Conservation (phyloP, 169 alveolate species). For the Perkinsus marinus region DNA sequence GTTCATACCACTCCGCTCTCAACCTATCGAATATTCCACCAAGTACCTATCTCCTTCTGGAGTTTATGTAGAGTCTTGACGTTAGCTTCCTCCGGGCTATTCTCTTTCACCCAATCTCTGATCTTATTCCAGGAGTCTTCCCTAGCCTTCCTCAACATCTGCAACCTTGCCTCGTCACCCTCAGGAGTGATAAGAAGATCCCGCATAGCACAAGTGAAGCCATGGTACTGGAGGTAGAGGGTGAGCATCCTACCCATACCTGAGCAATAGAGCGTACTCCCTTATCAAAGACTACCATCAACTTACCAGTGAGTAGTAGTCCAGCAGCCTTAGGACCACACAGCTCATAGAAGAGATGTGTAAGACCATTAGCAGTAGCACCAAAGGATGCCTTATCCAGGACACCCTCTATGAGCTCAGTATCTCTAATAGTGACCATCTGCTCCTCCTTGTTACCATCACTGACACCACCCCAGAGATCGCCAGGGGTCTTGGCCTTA, state of each 20-base stretch:
- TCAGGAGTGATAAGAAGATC: conserved; percentile 72
- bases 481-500: conserved; percentile 65
- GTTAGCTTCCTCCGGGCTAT: conserved; percentile 10
- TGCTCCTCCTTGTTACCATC: conserved; percentile 45
- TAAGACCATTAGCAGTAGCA: conserved; percentile 82
- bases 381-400: conserved; percentile 92
- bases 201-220: conserved; percentile 83
- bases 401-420: conserved; percentile 88
- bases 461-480: conserved; percentile 65
- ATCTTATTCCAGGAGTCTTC: conserved; percentile 37
- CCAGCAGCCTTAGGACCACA: conserved; percentile 84
- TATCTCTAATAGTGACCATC: conserved; percentile 33
- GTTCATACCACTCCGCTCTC: conserved; percentile 8
- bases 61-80: conserved; percentile 13
- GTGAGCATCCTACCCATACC: conserved; percentile 77
- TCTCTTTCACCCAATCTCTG: conserved; percentile 30
- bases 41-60: conserved; percentile 25
- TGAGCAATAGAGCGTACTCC: conserved; percentile 15
- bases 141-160: conserved; percentile 28
- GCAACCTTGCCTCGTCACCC: conserved; percentile 39
- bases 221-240: conserved; percentile 75
- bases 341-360: conserved; percentile 82
- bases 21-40: background rate
- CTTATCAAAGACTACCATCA: background rate
- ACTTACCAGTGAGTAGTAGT: conserved; percentile 41